A percentile compares a stretch with the other conserved stretches of the same genome.
These are phyloP conservation scores for Spathaspora boniae DNA, from an alignment of 805 yeast genomes.

Conservation along the genomic window DNA sequence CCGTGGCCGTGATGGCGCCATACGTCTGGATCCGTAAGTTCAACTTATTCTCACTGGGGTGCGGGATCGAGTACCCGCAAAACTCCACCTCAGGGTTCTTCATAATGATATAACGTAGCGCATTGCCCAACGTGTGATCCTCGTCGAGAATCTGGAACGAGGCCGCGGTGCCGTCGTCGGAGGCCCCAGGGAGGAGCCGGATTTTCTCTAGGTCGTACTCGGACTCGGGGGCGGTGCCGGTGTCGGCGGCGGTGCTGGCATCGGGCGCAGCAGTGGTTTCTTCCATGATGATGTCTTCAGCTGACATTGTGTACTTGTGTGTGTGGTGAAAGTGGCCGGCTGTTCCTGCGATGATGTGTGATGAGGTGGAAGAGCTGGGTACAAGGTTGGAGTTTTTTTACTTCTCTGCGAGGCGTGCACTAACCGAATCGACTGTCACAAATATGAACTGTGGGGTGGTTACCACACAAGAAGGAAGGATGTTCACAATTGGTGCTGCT, in stretches of 20 bases:
- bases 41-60: conserved; percentile 89
- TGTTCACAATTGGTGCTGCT: too few species aligned
- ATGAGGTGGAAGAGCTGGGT: too few species aligned
- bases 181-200: conserved; percentile 74
- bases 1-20: conserved; percentile 79
- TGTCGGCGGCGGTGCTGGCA: neutral
- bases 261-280: too few species aligned
- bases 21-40: conserved; percentile 94
- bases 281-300: conserved; percentile 22
- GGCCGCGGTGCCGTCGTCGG: conserved; percentile 92
- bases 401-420: too few species aligned
- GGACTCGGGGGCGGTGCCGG: conserved; percentile 17
- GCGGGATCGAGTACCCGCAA: conserved; percentile 98
- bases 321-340: too few species aligned
- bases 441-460: too few species aligned
- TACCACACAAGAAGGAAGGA: too few species aligned
- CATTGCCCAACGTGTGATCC: conserved; percentile 95
- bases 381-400: too few species aligned
- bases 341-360: too few species aligned
- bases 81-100: conserved; percentile 97
- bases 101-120: conserved; percentile 91
- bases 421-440: too few species aligned
- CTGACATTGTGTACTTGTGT: conserved; percentile 2
- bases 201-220: conserved; percentile 56
- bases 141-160: conserved; percentile 91